Base-by-base conservation (phyloP, 1,284 basidiomycete genomes). In the Papiliotrema fonsecae region DNA sequence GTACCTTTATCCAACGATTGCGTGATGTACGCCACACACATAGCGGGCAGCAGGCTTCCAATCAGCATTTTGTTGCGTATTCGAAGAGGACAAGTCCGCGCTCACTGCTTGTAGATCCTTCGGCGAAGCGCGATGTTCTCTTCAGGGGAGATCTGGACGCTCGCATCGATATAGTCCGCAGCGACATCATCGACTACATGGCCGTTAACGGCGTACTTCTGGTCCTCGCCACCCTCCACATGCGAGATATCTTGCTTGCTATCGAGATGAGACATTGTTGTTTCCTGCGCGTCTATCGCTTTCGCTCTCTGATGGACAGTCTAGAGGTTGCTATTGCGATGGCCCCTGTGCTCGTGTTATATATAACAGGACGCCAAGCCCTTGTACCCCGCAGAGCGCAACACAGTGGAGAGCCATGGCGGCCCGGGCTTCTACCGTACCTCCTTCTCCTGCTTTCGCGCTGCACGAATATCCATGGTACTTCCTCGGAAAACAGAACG, bases 11-110 rank as follows among this genome's bases (percentile, higher is more conserved):
- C 55, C 22, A 56, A 45, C 6, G 42, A 42, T 46, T 67, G 64
- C n/a, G 51, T 56, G 26, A 67, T 43, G 48, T 65, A 67, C 1
- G 51, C 60, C n/a, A 67, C 30, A 47, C 62, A 65, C 25, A 67
- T 51, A 11, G 63, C 38, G 4, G 64, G 64, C 14, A 66, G 47
- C 16, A 66, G 51, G 16, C 62, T 64, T 10, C 7, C 11, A 4
- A 16, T 30, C 18, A 24, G 25, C 21, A 36, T 28, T n/a, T 7
- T n/a, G 3, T 19, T 4, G 6, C 19, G 7, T 36, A n/a, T n/a
- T n/a, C n/a, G 2, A 19, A 3, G 34, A 22, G 1, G 28, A 6
- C 28, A 11, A 7, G 9, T 41, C 11, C 13, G 10, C 34, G 18
- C 57, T 43, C 41, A 62, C 60, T 56, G 34, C 30, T 36, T 43